phyloP scores from a whole-genome alignment of 805 yeast genomes.

The Pichia eremophila region DNA sequence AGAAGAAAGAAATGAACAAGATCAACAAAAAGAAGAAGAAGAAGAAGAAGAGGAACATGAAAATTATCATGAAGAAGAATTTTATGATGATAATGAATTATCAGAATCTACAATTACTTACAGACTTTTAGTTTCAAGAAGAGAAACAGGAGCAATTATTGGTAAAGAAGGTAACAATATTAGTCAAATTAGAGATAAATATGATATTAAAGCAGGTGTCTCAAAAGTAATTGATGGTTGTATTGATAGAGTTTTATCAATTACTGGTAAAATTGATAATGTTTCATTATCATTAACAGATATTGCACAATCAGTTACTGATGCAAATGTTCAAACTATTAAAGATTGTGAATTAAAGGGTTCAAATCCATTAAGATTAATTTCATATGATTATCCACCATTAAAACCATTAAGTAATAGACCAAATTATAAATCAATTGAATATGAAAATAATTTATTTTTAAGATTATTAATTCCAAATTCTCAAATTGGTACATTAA shows the following conservation, averaged over 20 bases:
- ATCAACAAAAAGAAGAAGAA: too few species aligned
- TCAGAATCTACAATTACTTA: slow-evolving; percentile 26
- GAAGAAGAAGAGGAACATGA: not conserved
- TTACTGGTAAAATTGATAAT: slow-evolving; percentile 62
- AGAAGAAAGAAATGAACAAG: not conserved
- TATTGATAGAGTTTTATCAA: slow-evolving; percentile 73
- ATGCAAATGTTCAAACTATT: slow-evolving; percentile 27
- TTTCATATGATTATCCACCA: slow-evolving; percentile 45
- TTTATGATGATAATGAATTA: slow-evolving; percentile 14
- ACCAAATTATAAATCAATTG: slow-evolving; percentile 41
- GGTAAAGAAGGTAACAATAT: slow-evolving; percentile 79
- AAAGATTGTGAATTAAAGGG: slow-evolving; percentile 16
- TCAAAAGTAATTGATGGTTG: slow-evolving; percentile 73
- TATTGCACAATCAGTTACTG: slow-evolving; percentile 57
- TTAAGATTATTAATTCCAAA: slow-evolving; percentile 72
- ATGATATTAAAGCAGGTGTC: slow-evolving; percentile 79
- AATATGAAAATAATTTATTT: slow-evolving; percentile 42
- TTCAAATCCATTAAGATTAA: slow-evolving; percentile 24
- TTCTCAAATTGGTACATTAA: slow-evolving; percentile 79
- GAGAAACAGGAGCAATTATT: slow-evolving; percentile 84
- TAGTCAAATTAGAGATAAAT: slow-evolving; percentile 62
- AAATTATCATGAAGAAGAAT: not conserved
- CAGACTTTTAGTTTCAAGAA: slow-evolving; percentile 65
- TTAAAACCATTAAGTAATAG: slow-evolving; percentile 47
- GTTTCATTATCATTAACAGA: slow-evolving; percentile 62